Evolutionary conservation across 257 asterid species (phyloP).

Genomic region (Gentiana dahurica): DNA sequence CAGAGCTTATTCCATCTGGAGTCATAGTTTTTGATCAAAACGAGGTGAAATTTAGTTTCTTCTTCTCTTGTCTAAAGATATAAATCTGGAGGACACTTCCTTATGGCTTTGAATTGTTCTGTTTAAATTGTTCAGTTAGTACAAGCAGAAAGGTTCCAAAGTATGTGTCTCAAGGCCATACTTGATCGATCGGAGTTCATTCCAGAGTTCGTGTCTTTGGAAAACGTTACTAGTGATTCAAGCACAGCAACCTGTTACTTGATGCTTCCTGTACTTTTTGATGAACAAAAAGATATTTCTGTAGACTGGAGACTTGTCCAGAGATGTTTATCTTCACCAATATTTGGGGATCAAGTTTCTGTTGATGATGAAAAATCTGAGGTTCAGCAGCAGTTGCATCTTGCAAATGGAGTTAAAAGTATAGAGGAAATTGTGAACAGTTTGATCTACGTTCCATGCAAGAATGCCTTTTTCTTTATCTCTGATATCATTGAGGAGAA

Average conservation of each 20-base stretch:
- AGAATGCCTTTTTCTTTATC: slow-evolving; percentile 56
- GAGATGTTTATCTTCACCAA: slow-evolving; percentile 80
- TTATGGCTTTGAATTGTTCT: slow-evolving; percentile 14
- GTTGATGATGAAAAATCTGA: slow-evolving; percentile 22
- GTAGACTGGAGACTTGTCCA: slow-evolving; percentile 74
- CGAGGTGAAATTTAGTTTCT: slow-evolving; percentile 36
- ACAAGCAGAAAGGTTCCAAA: slow-evolving; percentile 72
- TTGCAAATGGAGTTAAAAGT: slow-evolving; percentile 58
- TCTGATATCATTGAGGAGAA: slow-evolving; percentile 46
- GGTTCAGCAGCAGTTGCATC: slow-evolving; percentile 45
- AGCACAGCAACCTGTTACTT: slow-evolving; percentile 59
- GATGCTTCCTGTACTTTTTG: slow-evolving; percentile 57
- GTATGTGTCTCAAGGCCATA: slow-evolving; percentile 65
- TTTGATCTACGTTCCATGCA: slow-evolving; percentile 84
- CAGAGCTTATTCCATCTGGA: slow-evolving; percentile 71
- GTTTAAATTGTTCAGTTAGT: slow-evolving; percentile 40
- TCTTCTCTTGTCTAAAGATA: slow-evolving; percentile 13
- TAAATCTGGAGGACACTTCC: slow-evolving; percentile 3
- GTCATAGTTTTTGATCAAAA: slow-evolving; percentile 40
- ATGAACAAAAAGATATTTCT: slow-evolving; percentile 32
- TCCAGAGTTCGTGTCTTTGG: slow-evolving; percentile 54
- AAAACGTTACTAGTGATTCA: slow-evolving; percentile 27
- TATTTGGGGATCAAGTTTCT: slow-evolving; percentile 33
- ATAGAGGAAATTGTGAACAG: slow-evolving; percentile 51
- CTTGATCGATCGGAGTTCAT: slow-evolving; percentile 62